Conservation (phyloP, 2,329 filamentous ascomycete genomes). For the Diplodia scrobiculata region DNA sequence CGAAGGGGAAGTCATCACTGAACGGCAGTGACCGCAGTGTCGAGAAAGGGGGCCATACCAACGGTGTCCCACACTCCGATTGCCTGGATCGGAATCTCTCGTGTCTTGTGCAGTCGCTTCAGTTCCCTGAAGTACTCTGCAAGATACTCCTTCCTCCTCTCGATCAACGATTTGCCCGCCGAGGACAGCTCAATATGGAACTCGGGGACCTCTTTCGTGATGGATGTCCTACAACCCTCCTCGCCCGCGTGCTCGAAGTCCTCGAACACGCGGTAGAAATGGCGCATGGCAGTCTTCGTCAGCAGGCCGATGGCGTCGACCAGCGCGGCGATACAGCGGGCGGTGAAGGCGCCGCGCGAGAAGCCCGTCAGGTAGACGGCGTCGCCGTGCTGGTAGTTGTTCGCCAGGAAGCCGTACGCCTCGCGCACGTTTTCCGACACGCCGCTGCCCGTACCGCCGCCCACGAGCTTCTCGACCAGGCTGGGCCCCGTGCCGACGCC, state of each 20-base stretch:
- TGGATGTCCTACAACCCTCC: slow-evolving; percentile 11
- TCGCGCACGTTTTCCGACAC: slow-evolving; percentile 58
- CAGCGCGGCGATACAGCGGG: slow-evolving; percentile 34
- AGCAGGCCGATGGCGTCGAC: slow-evolving; percentile 34
- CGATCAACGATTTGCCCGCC: not conserved
- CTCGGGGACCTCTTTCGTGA: slow-evolving; percentile 7
- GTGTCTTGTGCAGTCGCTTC: slow-evolving; percentile 42
- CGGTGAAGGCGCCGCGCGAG: slow-evolving; percentile 61
- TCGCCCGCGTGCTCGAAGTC: slow-evolving; percentile 33
- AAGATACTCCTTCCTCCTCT: slow-evolving; percentile 30
- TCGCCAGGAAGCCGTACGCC: slow-evolving; percentile 63
- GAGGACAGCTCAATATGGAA: slow-evolving; percentile 13
- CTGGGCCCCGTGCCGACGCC: slow-evolving; percentile 43
- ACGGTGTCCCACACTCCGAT: slow-evolving; percentile 59
- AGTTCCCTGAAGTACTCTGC: slow-evolving; percentile 45
- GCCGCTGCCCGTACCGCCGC: slow-evolving; percentile 37
- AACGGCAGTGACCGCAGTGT: not conserved
- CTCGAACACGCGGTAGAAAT: slow-evolving; percentile 32
- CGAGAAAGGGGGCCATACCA: slow-evolving; percentile 36
- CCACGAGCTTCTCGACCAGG: slow-evolving; percentile 30
- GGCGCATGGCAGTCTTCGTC: slow-evolving; percentile 31
- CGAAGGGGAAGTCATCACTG: not conserved
- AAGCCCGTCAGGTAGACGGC: slow-evolving; percentile 57
- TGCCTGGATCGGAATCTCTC: slow-evolving; percentile 52
- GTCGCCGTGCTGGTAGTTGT: slow-evolving; percentile 62